Percentiles rank a stretch among this genome's conserved stretches.
phyloP scores from a whole-genome alignment of 768 basidiomycete genomes.

The Guyanaporus albipodus region DNA sequence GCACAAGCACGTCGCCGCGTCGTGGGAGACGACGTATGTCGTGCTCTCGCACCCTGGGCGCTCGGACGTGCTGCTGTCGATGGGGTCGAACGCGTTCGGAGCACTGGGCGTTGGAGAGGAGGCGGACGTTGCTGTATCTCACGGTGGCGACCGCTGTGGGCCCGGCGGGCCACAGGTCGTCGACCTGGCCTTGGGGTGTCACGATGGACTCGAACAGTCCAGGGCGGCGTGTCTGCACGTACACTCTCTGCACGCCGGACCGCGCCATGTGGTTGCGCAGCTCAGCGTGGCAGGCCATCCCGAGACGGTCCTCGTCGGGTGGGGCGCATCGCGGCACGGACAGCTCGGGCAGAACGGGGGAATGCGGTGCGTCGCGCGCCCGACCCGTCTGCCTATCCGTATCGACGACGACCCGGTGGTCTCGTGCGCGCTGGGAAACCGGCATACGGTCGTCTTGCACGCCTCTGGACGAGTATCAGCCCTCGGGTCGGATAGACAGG shows the following conservation, averaged over 20 bases:
- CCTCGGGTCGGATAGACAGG: conserved; percentile 71
- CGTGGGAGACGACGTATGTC: conserved; percentile 85
- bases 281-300: conserved; percentile 28
- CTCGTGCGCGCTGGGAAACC: conserved; percentile 44
- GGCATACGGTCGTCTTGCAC: conserved; percentile 46
- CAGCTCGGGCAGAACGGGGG: conserved; percentile 56
- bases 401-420: conserved; percentile 29
- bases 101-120: conserved; percentile 59
- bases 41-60: conserved; percentile 45
- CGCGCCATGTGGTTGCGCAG: conserved; percentile 63
- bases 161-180: conserved; percentile 6
- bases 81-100: conserved; percentile 85
- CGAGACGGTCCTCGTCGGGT: conserved; percentile 53
- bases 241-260: conserved; percentile 54
- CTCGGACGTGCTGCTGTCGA: conserved; percentile 60
- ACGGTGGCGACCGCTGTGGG: too few species aligned
- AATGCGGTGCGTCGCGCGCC: conserved; percentile 13
- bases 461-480: conserved; percentile 44
- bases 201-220: conserved; percentile 32
- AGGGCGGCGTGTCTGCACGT: conserved; percentile 40
- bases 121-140: too few species aligned
- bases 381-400: conserved; percentile 34
- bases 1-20: conserved; percentile 51
- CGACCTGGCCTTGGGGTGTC: conserved; percentile 12
- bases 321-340: conserved; percentile 84